phyloP scores from a whole-genome alignment of 305 asterid genomes.

The Fraxinus paxiana region DNA sequence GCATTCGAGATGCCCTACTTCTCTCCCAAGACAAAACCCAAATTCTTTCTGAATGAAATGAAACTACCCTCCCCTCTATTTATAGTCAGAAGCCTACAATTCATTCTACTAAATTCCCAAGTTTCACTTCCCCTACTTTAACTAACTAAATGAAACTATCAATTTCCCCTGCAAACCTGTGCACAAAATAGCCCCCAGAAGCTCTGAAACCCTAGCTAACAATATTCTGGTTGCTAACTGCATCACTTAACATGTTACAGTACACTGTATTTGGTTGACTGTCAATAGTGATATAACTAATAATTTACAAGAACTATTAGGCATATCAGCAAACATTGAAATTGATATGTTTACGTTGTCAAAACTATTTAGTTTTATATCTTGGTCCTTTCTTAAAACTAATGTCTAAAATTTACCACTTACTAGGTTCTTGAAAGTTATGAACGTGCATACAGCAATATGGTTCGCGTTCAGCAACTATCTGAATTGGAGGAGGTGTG shows the following conservation, averaged over 20 bases:
- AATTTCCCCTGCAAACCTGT: neutral
- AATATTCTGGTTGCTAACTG: neutral
- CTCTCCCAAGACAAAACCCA: neutral
- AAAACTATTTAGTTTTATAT: neutral
- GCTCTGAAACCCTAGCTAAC: neutral
- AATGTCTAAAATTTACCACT: conserved; percentile 8
- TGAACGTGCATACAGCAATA: conserved; percentile 95
- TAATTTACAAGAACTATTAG: neutral
- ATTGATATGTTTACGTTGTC: neutral
- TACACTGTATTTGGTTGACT: conserved; percentile 4
- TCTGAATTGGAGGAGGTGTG: conserved; percentile 97
- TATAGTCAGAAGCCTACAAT: neutral
- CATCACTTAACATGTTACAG: neutral
- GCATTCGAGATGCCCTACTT: neutral
- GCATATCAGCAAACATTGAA: neutral
- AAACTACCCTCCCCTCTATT: neutral
- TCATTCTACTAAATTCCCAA: neutral
- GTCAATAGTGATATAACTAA: neutral
- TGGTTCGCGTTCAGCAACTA: conserved; percentile 97
- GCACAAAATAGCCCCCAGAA: neutral
- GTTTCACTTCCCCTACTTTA: neutral
- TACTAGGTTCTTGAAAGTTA: conserved; percentile 94
- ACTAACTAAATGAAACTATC: neutral
- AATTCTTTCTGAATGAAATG: neutral
- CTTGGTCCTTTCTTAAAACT: conserved; percentile 15